Evolutionary conservation across 352 stramenopile genomes (phyloP), one percentile per base, ranked within the genome.

Genomic region (Pythium aphanidermatum): DNA sequence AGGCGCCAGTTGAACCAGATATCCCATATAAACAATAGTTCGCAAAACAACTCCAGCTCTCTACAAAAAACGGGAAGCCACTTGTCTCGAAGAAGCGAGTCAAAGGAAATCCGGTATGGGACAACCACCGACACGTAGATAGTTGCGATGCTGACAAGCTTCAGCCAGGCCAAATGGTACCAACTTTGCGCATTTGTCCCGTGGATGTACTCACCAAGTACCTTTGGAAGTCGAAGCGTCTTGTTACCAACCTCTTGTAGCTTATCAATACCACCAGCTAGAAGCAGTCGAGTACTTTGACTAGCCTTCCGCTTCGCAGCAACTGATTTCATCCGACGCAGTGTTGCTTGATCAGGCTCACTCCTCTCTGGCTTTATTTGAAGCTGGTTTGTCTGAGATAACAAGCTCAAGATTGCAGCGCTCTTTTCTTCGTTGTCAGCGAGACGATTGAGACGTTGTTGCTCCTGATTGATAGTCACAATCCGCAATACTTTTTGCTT

Each of bases 401-500:
- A 60, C 52, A 69, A 65, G 0, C 44, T 52, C 0, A 33, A 1
- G 3, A 62, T 59, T 19, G 51, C 46, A 12, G 58, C 58, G n/a
- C 66, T 76, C 9, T 72, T 59, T 19, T 64, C 54, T 39, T 82
- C 74, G 27, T 71, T 43, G 5, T 58, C 54, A 4, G 65, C 52
- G 4, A 83, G 55, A 11, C 71, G 63, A 13, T 65, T 73, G 1
- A 85, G 42, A 0, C 72, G 63, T 16, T 73, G 42, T 25, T 83
- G 64, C 34, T 86, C 64, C 30, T 78, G 58, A 16, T 87, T 60
- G 14, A 86, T 43, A 5, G 64, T 77, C 26, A 77, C 70, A 28
- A 87, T 79, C 0, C 70, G 73, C 21, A 86, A 43, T 2, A 87
- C 77, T 49, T 79, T 86, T 11, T 65, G 45, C 31, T 90, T 90